Conservation (phyloP, 257 asterid genomes). For the Striga asiatica region DNA sequence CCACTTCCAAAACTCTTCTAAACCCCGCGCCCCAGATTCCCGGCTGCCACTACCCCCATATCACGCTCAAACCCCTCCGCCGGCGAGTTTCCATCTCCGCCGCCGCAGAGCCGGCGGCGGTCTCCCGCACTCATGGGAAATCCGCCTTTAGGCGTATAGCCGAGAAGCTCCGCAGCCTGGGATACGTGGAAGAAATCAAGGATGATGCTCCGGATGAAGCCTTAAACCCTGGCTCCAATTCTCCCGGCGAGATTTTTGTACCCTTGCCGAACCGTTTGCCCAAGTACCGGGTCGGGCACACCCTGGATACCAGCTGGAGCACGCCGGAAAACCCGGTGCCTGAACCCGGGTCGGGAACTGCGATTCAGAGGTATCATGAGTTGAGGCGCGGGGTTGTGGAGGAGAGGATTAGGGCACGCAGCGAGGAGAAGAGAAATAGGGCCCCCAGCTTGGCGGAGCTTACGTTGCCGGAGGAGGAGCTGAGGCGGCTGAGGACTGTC, state of each 20-base stretch:
- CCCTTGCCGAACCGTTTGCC: conserved; percentile 68
- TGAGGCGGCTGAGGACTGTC: conserved; percentile 51
- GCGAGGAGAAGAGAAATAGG: conserved; percentile 26
- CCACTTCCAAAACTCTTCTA: conserved; percentile 30
- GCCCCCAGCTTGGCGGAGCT: conserved; percentile 83
- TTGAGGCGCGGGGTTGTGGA: conserved; percentile 38
- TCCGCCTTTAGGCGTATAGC: conserved; percentile 76
- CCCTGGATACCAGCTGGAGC: conserved; percentile 95
- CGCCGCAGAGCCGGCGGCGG: conserved; percentile 23
- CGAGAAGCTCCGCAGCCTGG: conserved; percentile 85
- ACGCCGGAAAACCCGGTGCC: conserved; percentile 87
- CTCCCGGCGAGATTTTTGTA: conserved; percentile 78
- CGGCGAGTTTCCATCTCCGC: conserved; percentile 26
- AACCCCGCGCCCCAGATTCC: conserved; percentile 19
- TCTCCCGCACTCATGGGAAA: conserved; percentile 35
- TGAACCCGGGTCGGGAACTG: conserved; percentile 58
- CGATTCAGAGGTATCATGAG: conserved; percentile 59
- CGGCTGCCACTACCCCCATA: conserved; percentile 9
- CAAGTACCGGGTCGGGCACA: conserved; percentile 76
- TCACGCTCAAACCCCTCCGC: conserved; percentile 22
- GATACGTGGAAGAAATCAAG: conserved; percentile 51
- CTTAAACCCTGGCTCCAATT: conserved; percentile 15
- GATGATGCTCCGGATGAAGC: conserved; percentile 19
- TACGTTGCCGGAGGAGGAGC: conserved; percentile 45
- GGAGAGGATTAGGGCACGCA: conserved; percentile 47